Base-by-base conservation (phyloP, 1,139 yeast species). In the Diutina neorugosa region DNA sequence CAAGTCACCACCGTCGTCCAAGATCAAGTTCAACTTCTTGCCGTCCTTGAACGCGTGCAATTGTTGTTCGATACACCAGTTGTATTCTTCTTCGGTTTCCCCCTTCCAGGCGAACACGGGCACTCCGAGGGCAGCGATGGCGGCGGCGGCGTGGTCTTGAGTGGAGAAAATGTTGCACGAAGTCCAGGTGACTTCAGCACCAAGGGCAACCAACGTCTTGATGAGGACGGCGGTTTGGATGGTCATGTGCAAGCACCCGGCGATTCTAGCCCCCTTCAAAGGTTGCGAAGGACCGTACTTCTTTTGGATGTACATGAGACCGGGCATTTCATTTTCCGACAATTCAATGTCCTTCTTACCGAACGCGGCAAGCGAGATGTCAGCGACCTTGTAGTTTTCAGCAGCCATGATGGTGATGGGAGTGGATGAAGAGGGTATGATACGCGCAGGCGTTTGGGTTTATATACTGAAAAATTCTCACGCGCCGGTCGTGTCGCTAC, bases 51-150 rank as follows among this genome's bases (percentile, higher is more conserved):
- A 93, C 59, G 98, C 90, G 69, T 87, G 90, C 74, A 93, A 85
- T 81, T 94, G 98, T 79, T 93, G 98, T 80, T 94, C 98, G 67
- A 93, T 90, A 83, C 99, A 93, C 99, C 99, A 93, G 68, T 84
- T 73, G 84, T 93, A 93, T 80, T 93, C 99, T 80, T 93, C 98
- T 76, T 93, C 99, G 73, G 98, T 89, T 82, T 93, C 98, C 71
- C 99, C 98, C 83, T 93, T 93, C 98, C 98, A 94, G 67, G 99
- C 99, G 65, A 90, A 94, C 62, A 94, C 99, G 70, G 99, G 98
- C 58, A 93, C 95, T 78, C 98, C 99, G 64, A 97, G 76, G 65
- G 98, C 98, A 65, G 99, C 99, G 74, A 94, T 93, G 67, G 98
- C 98, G 68, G 99, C 98, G 67, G 99, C 98, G 64, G 98, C 98